phyloP scores from a whole-genome alignment of 2,329 filamentous ascomycete species.

The Boeremia lycopersici region DNA sequence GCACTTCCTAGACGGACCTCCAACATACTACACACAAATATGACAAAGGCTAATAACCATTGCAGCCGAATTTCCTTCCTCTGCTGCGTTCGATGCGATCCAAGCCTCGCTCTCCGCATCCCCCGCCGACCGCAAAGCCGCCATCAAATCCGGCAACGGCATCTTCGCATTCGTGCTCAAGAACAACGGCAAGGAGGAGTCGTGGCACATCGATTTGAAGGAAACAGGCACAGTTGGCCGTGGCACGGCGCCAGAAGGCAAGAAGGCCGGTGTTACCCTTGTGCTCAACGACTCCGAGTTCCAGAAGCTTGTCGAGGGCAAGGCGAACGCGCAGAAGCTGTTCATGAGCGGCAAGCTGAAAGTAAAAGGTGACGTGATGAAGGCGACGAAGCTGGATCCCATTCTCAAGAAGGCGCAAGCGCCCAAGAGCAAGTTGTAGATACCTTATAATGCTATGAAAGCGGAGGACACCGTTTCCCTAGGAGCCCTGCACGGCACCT shows the following conservation, averaged over 20 bases:
- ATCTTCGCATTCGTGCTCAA: constrained; percentile 93
- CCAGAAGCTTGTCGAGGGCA: constrained; percentile 77
- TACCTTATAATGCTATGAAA: not conserved
- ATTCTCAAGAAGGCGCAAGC: constrained; percentile 58
- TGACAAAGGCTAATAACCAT: not conserved
- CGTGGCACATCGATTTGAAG: constrained; percentile 97
- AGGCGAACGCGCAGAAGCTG: constrained; percentile 91
- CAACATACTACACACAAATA: not conserved
- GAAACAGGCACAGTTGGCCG: constrained; percentile 81
- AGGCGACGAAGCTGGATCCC: constrained; percentile 89
- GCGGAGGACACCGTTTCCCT: too few relatives aligned
- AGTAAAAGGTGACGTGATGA: constrained; percentile 98
- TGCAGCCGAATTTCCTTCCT: constrained; percentile 76
- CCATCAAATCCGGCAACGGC: constrained; percentile 85
- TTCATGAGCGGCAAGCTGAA: constrained; percentile 99
- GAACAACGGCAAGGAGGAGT: constrained; percentile 82
- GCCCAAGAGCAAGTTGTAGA: constrained; percentile 46
- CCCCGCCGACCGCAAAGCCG: constrained; percentile 79
- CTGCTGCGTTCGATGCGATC: constrained; percentile 89
- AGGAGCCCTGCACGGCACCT: too few relatives aligned
- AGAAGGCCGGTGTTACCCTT: constrained; percentile 89
- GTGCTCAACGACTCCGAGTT: constrained; percentile 86
- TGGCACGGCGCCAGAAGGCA: constrained; percentile 69
- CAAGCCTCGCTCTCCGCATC: constrained; percentile 70
- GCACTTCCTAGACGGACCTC: not conserved